Evolutionary conservation across 306 rosid species (phyloP).

Genomic region (Mucuna pruriens): DNA sequence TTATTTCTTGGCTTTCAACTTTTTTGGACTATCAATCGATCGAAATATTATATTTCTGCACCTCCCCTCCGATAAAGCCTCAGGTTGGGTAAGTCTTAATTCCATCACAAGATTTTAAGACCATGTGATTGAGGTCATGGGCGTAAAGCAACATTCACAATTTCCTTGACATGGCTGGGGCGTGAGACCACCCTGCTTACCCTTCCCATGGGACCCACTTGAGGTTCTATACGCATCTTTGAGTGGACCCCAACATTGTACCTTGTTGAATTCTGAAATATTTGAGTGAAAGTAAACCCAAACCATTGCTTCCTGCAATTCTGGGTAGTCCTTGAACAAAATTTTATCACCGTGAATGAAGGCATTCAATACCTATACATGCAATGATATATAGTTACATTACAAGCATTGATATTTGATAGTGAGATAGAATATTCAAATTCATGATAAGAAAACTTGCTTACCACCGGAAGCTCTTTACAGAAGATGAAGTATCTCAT

Average conservation of each 20-base stretch:
- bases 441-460: neutral
- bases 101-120: neutral
- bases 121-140: too few species aligned
- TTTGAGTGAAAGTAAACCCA: constrained; percentile 83
- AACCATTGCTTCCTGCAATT: constrained; percentile 62
- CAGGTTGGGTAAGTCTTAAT: constrained; percentile 1
- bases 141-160: constrained; percentile 59
- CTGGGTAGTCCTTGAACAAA: constrained; percentile 62
- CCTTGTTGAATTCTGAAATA: constrained; percentile 64
- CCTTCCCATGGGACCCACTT: constrained; percentile 31
- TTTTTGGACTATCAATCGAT: too few species aligned
- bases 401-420: neutral
- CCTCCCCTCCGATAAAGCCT: too few species aligned
- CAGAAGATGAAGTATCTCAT: constrained; percentile 79
- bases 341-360: constrained; percentile 68
- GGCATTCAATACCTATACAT: constrained; percentile 66
- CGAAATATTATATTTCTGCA: too few species aligned
- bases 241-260: constrained; percentile 77
- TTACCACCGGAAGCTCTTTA: constrained; percentile 87
- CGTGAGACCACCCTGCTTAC: neutral
- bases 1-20: too few species aligned
- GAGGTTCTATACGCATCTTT: constrained; percentile 39
- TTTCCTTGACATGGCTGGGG: too few species aligned
- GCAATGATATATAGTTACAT: neutral
- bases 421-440: constrained; percentile 45